phyloP scores from a whole-genome alignment of 225 moss, liverwort and hornwort genomes.

The Asterella californica region DNA sequence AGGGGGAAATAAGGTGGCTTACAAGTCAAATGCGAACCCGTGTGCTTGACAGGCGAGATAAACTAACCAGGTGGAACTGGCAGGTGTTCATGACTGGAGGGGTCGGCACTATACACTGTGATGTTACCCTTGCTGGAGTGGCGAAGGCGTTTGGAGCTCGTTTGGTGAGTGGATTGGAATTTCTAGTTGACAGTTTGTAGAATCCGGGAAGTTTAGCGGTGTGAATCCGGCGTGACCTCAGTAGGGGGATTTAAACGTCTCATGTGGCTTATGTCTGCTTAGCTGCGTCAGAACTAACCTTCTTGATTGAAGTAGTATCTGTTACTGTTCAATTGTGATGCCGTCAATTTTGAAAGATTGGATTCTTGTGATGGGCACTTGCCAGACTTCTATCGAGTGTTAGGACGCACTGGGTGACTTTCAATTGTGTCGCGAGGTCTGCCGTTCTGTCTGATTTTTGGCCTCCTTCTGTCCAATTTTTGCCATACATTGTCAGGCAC shows the following conservation, averaged over 20 bases:
- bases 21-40: background rate
- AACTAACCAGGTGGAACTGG: slow-evolving; percentile 2
- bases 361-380: background rate
- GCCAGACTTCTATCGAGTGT: background rate
- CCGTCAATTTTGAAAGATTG: background rate
- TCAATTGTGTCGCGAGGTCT: background rate
- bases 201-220: background rate
- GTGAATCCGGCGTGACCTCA: background rate
- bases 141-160: slow-evolving; percentile 43
- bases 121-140: slow-evolving; percentile 43
- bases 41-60: too few species aligned
- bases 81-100: slow-evolving; percentile 41
- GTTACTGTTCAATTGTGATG: background rate
- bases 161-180: slow-evolving; percentile 23
- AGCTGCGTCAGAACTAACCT: background rate
- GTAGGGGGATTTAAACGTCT: too few species aligned
- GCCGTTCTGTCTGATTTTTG: background rate
- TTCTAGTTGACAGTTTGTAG: background rate
- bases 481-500: slow-evolving; percentile 20
- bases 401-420: background rate
- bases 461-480: background rate
- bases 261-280: background rate
- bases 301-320: background rate
- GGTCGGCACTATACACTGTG: slow-evolving; percentile 39
- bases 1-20: background rate